Conservation (phyloP, 1,284 basidiomycete species). For the Pseudomicrostroma phylloplanum region DNA sequence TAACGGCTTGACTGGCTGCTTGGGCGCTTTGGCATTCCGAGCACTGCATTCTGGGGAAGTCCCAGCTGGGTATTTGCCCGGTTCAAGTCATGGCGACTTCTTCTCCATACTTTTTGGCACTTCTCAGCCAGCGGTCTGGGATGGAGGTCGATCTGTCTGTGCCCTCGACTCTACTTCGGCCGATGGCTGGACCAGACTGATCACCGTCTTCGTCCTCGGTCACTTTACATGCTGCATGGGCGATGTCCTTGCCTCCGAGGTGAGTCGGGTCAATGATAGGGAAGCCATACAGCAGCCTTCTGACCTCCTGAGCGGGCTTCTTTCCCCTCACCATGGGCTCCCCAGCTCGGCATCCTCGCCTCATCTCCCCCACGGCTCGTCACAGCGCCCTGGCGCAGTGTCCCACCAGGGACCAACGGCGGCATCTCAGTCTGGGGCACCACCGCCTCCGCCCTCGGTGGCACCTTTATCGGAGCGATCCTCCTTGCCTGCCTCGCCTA, state of each 20-base stretch:
- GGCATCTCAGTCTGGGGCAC: slow-evolving; percentile 73
- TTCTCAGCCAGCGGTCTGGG: slow-evolving; percentile 2
- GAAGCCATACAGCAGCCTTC: too few species aligned
- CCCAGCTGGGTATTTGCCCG: not conserved
- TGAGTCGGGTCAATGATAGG: not conserved
- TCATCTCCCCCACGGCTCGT: slow-evolving; percentile 19
- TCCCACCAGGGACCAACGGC: slow-evolving; percentile 88
- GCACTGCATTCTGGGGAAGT: slow-evolving; percentile 10
- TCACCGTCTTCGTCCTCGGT: slow-evolving; percentile 25
- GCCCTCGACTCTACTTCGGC: not conserved
- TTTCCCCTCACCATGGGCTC: too few species aligned
- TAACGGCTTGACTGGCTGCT: slow-evolving; percentile 22
- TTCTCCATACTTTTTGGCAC: not conserved
- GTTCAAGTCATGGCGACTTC: not conserved
- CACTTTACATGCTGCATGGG: slow-evolving; percentile 42
- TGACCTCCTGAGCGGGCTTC: too few species aligned
- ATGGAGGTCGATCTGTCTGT: slow-evolving; percentile 6
- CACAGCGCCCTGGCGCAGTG: slow-evolving; percentile 56
- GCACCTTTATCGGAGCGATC: slow-evolving; percentile 51
- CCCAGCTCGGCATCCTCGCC: not conserved
- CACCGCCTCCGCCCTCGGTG: slow-evolving; percentile 66
- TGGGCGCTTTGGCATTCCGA: slow-evolving; percentile 13
- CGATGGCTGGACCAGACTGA: not conserved
- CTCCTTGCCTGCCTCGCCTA: slow-evolving; percentile 6
- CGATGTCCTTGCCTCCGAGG: slow-evolving; percentile 38